phyloP scores from a whole-genome alignment of 805 yeast genomes.

The Hanseniaspora valbyensis region DNA sequence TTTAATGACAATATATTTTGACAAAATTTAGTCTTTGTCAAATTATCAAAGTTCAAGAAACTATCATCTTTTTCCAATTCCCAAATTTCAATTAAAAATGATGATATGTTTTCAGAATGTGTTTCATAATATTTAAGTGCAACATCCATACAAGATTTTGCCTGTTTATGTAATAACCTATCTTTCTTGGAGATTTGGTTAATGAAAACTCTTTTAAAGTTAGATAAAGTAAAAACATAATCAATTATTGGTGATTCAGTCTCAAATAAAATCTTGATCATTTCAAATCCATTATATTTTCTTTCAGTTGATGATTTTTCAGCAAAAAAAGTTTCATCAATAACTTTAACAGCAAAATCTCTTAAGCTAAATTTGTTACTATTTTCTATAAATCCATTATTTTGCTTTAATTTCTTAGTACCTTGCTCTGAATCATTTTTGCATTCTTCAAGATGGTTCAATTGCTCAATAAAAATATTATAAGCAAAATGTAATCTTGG shows the following conservation, averaged over 20 bases:
- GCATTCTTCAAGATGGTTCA: slow-evolving; percentile 17
- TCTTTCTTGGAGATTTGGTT: slow-evolving; percentile 62
- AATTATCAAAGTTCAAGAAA: slow-evolving; percentile 58
- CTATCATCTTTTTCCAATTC: slow-evolving; percentile 34
- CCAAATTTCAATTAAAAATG: slow-evolving; percentile 30
- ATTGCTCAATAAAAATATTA: slow-evolving; percentile 30
- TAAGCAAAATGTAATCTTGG: slow-evolving; percentile 68
- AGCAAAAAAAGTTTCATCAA: slow-evolving; percentile 73
- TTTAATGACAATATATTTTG: slow-evolving; percentile 32
- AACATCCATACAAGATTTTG: slow-evolving; percentile 39
- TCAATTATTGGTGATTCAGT: slow-evolving; percentile 16
- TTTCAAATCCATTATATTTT: slow-evolving; percentile 75
- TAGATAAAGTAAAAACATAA: slow-evolving; percentile 40
- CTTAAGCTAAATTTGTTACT: slow-evolving; percentile 29
- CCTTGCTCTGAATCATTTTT: slow-evolving; percentile 33
- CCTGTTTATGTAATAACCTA: slow-evolving; percentile 56
- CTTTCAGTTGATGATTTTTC: slow-evolving; percentile 73
- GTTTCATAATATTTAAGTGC: slow-evolving; percentile 33
- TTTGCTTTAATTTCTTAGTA: slow-evolving; percentile 21
- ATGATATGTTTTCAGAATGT: slow-evolving; percentile 31
- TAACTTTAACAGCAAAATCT: slow-evolving; percentile 69
- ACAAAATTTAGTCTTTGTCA: slow-evolving; percentile 62
- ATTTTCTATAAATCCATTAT: slow-evolving; percentile 16
- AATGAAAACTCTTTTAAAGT: slow-evolving; percentile 59
- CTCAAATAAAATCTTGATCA: slow-evolving; percentile 43